These are phyloP conservation scores for Umbelopsis sp. DNA, from an alignment of 371 early-diverging fungal genomes.

Conservation along the genomic window DNA sequence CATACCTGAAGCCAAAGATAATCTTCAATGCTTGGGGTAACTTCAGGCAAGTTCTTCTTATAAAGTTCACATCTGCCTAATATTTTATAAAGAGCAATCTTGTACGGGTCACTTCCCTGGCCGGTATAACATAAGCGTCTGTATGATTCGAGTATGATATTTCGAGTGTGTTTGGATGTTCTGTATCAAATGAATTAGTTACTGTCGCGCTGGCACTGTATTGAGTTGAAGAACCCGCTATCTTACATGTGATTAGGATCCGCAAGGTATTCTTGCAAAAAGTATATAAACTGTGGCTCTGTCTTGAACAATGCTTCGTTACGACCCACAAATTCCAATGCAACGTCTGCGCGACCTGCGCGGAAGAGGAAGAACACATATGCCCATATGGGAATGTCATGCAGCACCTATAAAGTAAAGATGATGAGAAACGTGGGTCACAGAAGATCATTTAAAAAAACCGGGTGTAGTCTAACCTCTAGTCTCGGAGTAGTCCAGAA, in stretches of 20 bases:
- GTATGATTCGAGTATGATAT: constrained; percentile 60
- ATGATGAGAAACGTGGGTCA: background rate
- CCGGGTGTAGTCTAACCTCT: constrained; percentile 39
- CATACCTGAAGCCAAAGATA: constrained; percentile 78
- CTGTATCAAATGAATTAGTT: constrained; percentile 22
- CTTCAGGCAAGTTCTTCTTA: constrained; percentile 61
- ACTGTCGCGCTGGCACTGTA: background rate
- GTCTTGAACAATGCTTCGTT: constrained; percentile 53
- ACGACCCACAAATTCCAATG: constrained; percentile 63
- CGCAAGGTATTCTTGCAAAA: constrained; percentile 70
- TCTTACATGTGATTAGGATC: constrained; percentile 33
- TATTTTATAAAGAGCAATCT: constrained; percentile 83
- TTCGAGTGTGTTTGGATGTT: constrained; percentile 50
- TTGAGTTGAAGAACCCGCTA: background rate
- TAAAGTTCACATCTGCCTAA: constrained; percentile 86
- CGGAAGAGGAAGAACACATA: constrained; percentile 80
- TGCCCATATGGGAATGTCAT: constrained; percentile 81
- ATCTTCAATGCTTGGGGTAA: constrained; percentile 76
- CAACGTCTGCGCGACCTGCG: constrained; percentile 68
- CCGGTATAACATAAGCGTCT: constrained; percentile 53
- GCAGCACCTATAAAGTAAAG: constrained; percentile 46
- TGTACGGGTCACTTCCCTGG: constrained; percentile 78
- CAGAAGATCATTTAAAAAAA: background rate
- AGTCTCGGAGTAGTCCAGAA: constrained; percentile 53
- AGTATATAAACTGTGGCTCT: constrained; percentile 64